Evolutionary conservation across 2,329 filamentous ascomycete species (phyloP).

Genomic region (Colletotrichum lentis): DNA sequence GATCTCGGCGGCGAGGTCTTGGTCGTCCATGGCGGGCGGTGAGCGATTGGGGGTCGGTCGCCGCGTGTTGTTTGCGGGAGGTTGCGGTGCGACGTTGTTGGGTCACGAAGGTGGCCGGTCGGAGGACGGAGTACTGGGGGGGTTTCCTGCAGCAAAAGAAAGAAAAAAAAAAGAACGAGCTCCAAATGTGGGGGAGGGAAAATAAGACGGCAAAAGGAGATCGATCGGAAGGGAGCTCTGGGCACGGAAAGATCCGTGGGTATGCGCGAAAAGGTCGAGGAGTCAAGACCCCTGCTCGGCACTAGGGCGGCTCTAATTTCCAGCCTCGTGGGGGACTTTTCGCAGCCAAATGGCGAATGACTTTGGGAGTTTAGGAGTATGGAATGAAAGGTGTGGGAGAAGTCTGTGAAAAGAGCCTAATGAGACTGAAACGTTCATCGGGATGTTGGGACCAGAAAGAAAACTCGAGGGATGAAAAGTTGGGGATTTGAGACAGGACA

Average conservation of each 20-base stretch:
- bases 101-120: background rate
- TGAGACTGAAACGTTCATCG: background rate
- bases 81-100: background rate
- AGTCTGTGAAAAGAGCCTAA: constrained; percentile 18
- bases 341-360: no score
- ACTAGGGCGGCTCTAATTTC: constrained; percentile 24
- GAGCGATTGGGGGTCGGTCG: background rate
- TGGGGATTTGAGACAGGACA: background rate
- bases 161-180: background rate
- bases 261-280: constrained; percentile 1
- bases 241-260: constrained; percentile 23
- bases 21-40: constrained; percentile 33
- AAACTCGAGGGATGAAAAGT: background rate
- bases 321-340: constrained; percentile 19
- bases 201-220: background rate
- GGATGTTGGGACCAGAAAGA: constrained; percentile 1
- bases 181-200: background rate
- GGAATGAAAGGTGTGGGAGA: background rate
- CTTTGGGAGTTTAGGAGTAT: background rate
- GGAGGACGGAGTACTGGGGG: no score
- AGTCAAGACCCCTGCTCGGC: constrained; percentile 34
- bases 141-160: background rate
- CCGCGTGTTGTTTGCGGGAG: background rate
- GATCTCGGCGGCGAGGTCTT: constrained; percentile 38
- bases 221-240: constrained; percentile 15